Percentiles rank a stretch among this genome's conserved stretches.
Conservation (phyloP, 139 green algal genomes). For the Mychonastes homosphaera region DNA sequence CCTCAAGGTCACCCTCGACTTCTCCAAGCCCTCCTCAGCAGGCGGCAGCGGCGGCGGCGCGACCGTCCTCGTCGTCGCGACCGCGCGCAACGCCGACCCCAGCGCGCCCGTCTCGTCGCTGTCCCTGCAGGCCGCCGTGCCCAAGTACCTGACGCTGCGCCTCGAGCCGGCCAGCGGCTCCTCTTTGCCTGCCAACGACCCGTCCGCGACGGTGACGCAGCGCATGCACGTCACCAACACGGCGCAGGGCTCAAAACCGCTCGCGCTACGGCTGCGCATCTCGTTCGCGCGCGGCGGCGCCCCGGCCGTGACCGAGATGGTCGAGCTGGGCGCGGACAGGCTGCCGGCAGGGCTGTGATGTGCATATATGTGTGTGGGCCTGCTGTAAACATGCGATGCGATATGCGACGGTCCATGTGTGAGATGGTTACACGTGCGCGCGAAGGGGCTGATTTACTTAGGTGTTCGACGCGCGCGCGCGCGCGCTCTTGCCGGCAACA, state of each 20-base stretch:
- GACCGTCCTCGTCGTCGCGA: not conserved
- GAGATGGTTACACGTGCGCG: too few relatives aligned
- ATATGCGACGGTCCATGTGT: too few relatives aligned
- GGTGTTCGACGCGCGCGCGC: too few relatives aligned
- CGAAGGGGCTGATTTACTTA: too few relatives aligned
- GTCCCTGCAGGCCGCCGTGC: slow-evolving; percentile 74
- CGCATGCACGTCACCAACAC: slow-evolving; percentile 71
- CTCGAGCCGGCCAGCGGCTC: slow-evolving; percentile 61
- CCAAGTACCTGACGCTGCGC: slow-evolving; percentile 59
- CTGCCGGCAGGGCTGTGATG: slow-evolving; percentile 46
- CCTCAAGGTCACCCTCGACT: slow-evolving; percentile 51
- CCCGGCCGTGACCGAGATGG: slow-evolving; percentile 38
- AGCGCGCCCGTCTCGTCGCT: not conserved
- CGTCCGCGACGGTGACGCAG: slow-evolving; percentile 45
- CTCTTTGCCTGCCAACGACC: slow-evolving; percentile 28
- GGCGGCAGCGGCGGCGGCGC: not conserved
- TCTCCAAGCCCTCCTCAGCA: slow-evolving; percentile 35
- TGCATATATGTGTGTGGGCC: too few relatives aligned
- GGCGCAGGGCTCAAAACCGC: slow-evolving; percentile 58
- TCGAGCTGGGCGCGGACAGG: slow-evolving; percentile 54
- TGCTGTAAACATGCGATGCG: too few relatives aligned
- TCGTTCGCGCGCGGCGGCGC: slow-evolving; percentile 34
- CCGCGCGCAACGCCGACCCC: too few relatives aligned
- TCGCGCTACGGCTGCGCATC: slow-evolving; percentile 74
- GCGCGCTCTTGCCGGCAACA: too few relatives aligned